A percentile compares a stretch with the other conserved stretches of the same genome.
These are phyloP conservation scores for Puccinia polysora DNA, from an alignment of 1,284 basidiomycete genomes.

Conservation along the genomic window DNA sequence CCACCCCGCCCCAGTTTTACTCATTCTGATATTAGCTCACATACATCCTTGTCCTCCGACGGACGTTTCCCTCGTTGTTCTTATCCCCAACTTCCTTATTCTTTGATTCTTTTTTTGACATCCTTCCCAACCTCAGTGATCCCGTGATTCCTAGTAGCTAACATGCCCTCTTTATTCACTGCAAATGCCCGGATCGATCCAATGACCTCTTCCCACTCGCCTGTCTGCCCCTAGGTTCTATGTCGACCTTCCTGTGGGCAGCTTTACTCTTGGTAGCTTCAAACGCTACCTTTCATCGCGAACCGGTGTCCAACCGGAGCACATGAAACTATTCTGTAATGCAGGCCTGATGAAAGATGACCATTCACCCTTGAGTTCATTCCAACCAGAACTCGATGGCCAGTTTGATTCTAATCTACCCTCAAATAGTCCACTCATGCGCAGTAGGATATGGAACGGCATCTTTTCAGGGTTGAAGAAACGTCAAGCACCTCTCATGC, in stretches of 20 bases:
- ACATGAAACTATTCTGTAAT: slow-evolving; percentile 37
- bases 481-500: slow-evolving; percentile 12
- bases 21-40: background rate
- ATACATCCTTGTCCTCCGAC: background rate
- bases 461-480: slow-evolving; percentile 30
- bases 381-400: slow-evolving; percentile 7
- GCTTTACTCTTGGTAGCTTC: slow-evolving; percentile 26
- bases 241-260: slow-evolving; percentile 23
- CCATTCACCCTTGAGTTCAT: slow-evolving; percentile 15
- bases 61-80: no score
- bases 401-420: background rate
- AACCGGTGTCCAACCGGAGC: slow-evolving; percentile 22
- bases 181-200: background rate
- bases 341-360: slow-evolving; percentile 41
- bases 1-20: background rate
- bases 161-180: background rate
- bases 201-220: background rate
- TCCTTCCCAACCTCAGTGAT: background rate
- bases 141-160: background rate
- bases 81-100: background rate
- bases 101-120: background rate
- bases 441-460: slow-evolving; percentile 27
- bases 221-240: slow-evolving; percentile 15
- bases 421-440: slow-evolving; percentile 4
- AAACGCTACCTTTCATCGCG: slow-evolving; percentile 23